Percentiles rank a stretch among this genome's conserved stretches.
Evolutionary conservation across 345 rosid species (phyloP).

Genomic region (Clarkia xantiana): DNA sequence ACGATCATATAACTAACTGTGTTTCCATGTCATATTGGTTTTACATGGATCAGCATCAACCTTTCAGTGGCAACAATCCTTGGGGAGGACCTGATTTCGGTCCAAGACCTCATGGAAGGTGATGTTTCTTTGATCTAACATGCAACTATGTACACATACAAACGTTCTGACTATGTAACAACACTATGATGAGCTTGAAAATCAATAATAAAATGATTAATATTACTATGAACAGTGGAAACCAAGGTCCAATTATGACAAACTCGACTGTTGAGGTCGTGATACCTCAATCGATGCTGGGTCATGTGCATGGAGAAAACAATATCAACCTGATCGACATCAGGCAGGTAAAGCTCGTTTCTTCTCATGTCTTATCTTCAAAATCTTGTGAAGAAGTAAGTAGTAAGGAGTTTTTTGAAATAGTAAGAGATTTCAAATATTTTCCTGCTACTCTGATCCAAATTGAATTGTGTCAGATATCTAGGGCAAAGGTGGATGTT

Average conservation of each 20-base stretch:
- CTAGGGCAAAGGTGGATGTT: slow-evolving; percentile 57
- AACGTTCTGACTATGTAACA: background rate
- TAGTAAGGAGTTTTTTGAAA: no score
- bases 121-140: slow-evolving; percentile 7
- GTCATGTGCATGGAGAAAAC: slow-evolving; percentile 60
- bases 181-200: background rate
- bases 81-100: slow-evolving; percentile 44
- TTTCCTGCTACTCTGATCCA: background rate
- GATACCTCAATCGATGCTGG: slow-evolving; percentile 42
- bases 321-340: slow-evolving; percentile 42
- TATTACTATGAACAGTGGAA: slow-evolving; percentile 24
- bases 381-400: no score
- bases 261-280: slow-evolving; percentile 41
- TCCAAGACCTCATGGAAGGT: slow-evolving; percentile 45
- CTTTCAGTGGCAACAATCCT: slow-evolving; percentile 27
- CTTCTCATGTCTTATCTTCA: background rate
- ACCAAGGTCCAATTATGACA: slow-evolving; percentile 21
- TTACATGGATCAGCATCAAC: slow-evolving; percentile 17
- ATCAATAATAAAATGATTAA: no score
- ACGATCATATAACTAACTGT: no score
- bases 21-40: background rate
- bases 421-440: no score
- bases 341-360: slow-evolving; percentile 39
- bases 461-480: slow-evolving; percentile 25
- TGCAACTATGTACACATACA: no score